A percentile compares a stretch with the other conserved stretches of the same genome.
Conservation (phyloP, 2,329 filamentous ascomycete species). For the Penicillium hordei region DNA sequence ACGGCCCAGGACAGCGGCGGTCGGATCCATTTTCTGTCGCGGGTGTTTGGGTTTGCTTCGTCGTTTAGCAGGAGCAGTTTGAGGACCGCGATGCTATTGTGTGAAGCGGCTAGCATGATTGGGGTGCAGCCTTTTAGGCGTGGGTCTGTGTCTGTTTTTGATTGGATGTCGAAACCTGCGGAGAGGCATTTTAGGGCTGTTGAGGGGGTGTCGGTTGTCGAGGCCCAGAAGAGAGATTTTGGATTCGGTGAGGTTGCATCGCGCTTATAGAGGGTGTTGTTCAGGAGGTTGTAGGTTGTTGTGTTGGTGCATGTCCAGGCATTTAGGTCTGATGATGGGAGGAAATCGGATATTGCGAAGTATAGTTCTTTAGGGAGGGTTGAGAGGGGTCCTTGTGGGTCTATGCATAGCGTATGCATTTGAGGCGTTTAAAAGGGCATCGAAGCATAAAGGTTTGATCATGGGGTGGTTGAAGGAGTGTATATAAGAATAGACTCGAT, state of each 20-base stretch:
- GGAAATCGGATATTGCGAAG: slow-evolving; percentile 16
- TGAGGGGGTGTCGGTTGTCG: slow-evolving; percentile 7
- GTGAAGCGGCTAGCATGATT: slow-evolving; percentile 19
- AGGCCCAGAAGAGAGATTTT: slow-evolving; percentile 25
- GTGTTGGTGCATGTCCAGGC: slow-evolving; percentile 16
- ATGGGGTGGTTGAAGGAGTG: neutral
- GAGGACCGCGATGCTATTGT: slow-evolving; percentile 14
- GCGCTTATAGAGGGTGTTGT: slow-evolving; percentile 18
- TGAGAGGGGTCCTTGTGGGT: slow-evolving; percentile 3
- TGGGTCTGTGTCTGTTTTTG: slow-evolving; percentile 10
- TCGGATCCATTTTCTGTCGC: slow-evolving; percentile 20
- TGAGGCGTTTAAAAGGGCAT: neutral
- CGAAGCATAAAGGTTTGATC: neutral
- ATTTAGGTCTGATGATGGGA: slow-evolving; percentile 17
- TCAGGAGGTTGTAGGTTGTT: slow-evolving; percentile 16
- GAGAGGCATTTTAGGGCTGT: slow-evolving; percentile 16
- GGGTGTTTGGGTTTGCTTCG: slow-evolving; percentile 20
- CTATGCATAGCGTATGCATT: slow-evolving; percentile 8
- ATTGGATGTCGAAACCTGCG: slow-evolving; percentile 19
- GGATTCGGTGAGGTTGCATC: slow-evolving; percentile 8
- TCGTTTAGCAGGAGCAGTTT: slow-evolving; percentile 12
- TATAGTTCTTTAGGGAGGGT: slow-evolving; percentile 19
- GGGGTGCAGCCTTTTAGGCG: slow-evolving; percentile 20
- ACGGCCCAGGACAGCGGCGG: slow-evolving; percentile 24
- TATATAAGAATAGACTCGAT: neutral